Conservation (phyloP, 2,329 filamentous ascomycete species). For the Paramyrothecium sp. region DNA sequence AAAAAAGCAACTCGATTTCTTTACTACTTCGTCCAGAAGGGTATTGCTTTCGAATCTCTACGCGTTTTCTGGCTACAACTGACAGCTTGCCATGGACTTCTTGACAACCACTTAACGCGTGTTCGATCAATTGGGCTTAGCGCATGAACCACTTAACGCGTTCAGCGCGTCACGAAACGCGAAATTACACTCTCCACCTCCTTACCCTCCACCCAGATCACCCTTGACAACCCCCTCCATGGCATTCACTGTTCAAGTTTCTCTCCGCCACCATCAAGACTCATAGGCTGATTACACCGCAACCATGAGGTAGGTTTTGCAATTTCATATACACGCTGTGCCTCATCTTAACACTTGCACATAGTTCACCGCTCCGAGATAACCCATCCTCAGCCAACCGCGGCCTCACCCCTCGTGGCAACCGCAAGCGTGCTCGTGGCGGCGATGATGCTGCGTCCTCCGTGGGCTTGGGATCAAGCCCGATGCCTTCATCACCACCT, state of each 20-base stretch:
- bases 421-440: conserved; percentile 55
- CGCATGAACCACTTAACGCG: conserved; percentile 42
- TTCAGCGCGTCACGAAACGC: conserved; percentile 22
- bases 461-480: conserved; percentile 53
- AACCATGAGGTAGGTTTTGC: conserved; percentile 12
- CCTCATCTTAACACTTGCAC: conserved; percentile 8
- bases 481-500: conserved; percentile 66
- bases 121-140: conserved; percentile 24
- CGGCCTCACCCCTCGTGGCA: conserved; percentile 53
- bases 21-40: too few species aligned
- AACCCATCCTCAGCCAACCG: conserved; percentile 84
- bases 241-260: neutral
- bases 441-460: conserved; percentile 53
- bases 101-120: conserved; percentile 35
- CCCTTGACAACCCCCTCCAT: neutral
- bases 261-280: neutral
- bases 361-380: conserved; percentile 77
- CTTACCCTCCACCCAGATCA: conserved; percentile 14
- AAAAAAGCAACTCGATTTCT: too few species aligned
- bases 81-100: too few species aligned
- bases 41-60: too few species aligned
- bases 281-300: neutral
- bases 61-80: too few species aligned
- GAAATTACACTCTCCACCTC: conserved; percentile 19
- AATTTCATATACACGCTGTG: neutral